Evolutionary conservation across 805 yeast genomes (phyloP).

Genomic region (Candida koratica): DNA sequence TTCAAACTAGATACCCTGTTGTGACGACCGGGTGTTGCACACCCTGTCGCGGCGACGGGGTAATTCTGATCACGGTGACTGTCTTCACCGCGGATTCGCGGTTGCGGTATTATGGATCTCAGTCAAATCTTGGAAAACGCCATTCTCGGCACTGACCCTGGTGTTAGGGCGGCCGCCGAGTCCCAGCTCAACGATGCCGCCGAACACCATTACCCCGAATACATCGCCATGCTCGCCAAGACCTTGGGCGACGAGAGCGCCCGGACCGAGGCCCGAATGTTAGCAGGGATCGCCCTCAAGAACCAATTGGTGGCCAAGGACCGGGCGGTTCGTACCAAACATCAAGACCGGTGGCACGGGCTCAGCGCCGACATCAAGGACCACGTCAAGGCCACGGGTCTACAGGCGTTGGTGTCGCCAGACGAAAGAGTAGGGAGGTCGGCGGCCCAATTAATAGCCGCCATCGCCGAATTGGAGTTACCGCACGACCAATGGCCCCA

Average conservation of each 20-base stretch:
- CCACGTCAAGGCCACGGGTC: slow-evolving; percentile 57
- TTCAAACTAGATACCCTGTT: too few species aligned
- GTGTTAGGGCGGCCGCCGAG: slow-evolving; percentile 73
- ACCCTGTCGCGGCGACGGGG: too few species aligned
- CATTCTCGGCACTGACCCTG: slow-evolving; percentile 62
- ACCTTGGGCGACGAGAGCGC: slow-evolving; percentile 64
- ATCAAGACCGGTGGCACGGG: slow-evolving; percentile 70
- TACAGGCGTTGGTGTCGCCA: slow-evolving; percentile 59
- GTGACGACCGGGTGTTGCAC: too few species aligned
- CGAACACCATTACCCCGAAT: slow-evolving; percentile 70
- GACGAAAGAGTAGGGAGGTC: slow-evolving; percentile 79
- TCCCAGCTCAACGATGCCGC: slow-evolving; percentile 68
- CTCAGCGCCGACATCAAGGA: slow-evolving; percentile 52
- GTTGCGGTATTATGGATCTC: slow-evolving; percentile 50
- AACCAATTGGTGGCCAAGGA: slow-evolving; percentile 87
- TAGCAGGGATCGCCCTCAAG: slow-evolving; percentile 85
- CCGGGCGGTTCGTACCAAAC: slow-evolving; percentile 49
- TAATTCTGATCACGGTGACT: too few species aligned
- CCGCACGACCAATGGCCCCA: slow-evolving; percentile 88
- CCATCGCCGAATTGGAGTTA: slow-evolving; percentile 93
- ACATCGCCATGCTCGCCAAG: slow-evolving; percentile 63
- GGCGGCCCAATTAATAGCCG: slow-evolving; percentile 92
- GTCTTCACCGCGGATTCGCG: too few species aligned
- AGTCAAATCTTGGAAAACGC: slow-evolving; percentile 75
- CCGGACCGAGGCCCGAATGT: slow-evolving; percentile 78